Evolutionary conservation across 306 rosid genomes (phyloP).

Genomic region (Cyclanthera cordifolia): DNA sequence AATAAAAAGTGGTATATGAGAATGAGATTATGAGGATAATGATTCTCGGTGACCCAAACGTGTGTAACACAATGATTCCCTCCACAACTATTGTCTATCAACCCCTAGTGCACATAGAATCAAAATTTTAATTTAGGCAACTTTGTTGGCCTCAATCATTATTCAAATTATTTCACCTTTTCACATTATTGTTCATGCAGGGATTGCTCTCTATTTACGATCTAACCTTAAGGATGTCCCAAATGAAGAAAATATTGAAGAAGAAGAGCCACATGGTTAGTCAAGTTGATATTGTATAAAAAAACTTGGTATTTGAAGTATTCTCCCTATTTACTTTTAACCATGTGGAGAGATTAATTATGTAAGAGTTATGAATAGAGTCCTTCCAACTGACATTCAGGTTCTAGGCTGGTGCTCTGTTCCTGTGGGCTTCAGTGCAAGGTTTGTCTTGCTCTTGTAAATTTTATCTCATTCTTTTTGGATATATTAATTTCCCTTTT

Average conservation of each 20-base stretch:
- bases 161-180: background rate
- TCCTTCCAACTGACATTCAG: constrained; percentile 71
- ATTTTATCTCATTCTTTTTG: too few relatives aligned
- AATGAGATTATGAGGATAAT: too few relatives aligned
- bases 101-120: background rate
- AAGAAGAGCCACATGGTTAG: constrained; percentile 44
- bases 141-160: background rate
- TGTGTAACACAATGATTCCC: too few relatives aligned
- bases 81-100: too few relatives aligned
- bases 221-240: constrained; percentile 56
- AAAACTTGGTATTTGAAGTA: background rate
- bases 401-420: constrained; percentile 79
- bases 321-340: background rate
- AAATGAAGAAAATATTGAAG: constrained; percentile 25
- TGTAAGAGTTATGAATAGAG: constrained; percentile 80
- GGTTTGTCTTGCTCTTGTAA: constrained; percentile 38
- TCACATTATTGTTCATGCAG: constrained; percentile 25
- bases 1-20: too few relatives aligned
- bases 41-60: too few relatives aligned
- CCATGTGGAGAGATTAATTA: constrained; percentile 64
- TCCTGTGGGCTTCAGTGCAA: constrained; percentile 77
- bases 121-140: background rate
- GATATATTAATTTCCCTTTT: background rate
- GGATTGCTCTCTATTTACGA: constrained; percentile 69
- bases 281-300: constrained; percentile 10